Base-by-base conservation (phyloP, 208 protist species). In the Acanthamoeba lenticulata region DNA sequence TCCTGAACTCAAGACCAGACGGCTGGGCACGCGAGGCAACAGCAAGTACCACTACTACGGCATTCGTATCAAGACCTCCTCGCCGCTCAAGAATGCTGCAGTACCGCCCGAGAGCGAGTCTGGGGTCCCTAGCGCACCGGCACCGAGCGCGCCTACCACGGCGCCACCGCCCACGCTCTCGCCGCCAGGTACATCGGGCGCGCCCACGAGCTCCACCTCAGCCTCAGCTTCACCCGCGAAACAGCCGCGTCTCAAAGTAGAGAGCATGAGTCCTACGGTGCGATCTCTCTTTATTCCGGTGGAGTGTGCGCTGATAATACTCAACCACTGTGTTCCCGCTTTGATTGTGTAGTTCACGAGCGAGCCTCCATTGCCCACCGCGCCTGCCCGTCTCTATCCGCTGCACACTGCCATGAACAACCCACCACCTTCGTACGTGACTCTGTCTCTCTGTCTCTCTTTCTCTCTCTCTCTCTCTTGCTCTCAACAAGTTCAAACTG, bases 31-130 rank as follows among this genome's bases (percentile, higher is more conserved):
- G 44, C 67, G 89, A 44, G 89, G 89, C 49, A 74, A 93, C 55
- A 67, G 45, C 69, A 93, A 93, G 57, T 93, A 93, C 55, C 89
- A 93, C 62, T 93, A 93, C 55, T 93, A 93, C 38, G 89, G 89
- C 67, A 81, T 93, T 1, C 67, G 77, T 13, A 74, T 93, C 57
- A 93, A 93, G n/a, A 36, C 67, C 32, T 36, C 55, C 0, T 93
- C 89, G 1, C 42, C 44, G 21, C 55, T 93, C 32, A 72, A 72
- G 34, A 72, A 72, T 29, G 34, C 62, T 7, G 21, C 52, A 15
- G 52, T n/a, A 24, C 52, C 52, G 17, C 52, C 21, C 2, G 62
- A 72, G 4, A 32, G 24, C 29, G 62, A 72, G 62, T 21, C n/a
- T n/a, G n/a, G n/a, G n/a, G n/a, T n/a, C n/a, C n/a, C n/a, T n/a